Evolutionary conservation across 1,284 basidiomycete species (phyloP).

Genomic region (Ustilago shanxiensis): DNA sequence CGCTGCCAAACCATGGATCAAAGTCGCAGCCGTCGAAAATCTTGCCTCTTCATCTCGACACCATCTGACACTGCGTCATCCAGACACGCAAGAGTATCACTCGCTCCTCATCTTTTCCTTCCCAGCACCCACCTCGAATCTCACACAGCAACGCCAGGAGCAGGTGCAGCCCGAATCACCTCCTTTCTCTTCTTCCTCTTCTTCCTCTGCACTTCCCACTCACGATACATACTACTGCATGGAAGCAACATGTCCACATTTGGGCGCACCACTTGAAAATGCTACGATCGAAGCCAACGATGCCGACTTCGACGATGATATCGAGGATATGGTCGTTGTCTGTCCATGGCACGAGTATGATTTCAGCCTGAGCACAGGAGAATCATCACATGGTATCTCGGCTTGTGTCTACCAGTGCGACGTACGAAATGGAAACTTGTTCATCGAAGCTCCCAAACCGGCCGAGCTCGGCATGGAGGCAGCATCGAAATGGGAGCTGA

Average conservation of each 20-base stretch:
- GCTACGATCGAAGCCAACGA: conserved; percentile 77
- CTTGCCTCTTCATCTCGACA: conserved; percentile 57
- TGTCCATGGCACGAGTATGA: conserved; percentile 85
- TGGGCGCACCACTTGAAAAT: conserved; percentile 85
- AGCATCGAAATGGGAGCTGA: conserved; percentile 76
- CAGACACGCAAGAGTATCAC: conserved; percentile 54
- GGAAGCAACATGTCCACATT: conserved; percentile 86
- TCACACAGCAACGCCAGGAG: background rate
- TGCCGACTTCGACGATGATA: conserved; percentile 71
- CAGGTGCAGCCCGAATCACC: background rate
- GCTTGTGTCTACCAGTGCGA: conserved; percentile 83
- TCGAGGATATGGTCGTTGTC: conserved; percentile 72
- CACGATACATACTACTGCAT: conserved; percentile 76
- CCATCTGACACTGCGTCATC: conserved; percentile 60
- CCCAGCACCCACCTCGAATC: conserved; percentile 20
- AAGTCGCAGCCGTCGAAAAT: conserved; percentile 20
- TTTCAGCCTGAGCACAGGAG: conserved; percentile 79
- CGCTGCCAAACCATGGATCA: conserved; percentile 25
- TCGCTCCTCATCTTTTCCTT: conserved; percentile 63
- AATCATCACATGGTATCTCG: conserved; percentile 81
- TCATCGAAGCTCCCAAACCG: conserved; percentile 51
- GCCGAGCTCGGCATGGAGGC: conserved; percentile 5
- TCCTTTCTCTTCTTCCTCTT: background rate
- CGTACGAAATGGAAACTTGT: conserved; percentile 71
- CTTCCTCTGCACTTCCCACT: conserved; percentile 7